phyloP scores from a whole-genome alignment of 2,329 filamentous ascomycete species.

The Mycocentrospora acerina region DNA sequence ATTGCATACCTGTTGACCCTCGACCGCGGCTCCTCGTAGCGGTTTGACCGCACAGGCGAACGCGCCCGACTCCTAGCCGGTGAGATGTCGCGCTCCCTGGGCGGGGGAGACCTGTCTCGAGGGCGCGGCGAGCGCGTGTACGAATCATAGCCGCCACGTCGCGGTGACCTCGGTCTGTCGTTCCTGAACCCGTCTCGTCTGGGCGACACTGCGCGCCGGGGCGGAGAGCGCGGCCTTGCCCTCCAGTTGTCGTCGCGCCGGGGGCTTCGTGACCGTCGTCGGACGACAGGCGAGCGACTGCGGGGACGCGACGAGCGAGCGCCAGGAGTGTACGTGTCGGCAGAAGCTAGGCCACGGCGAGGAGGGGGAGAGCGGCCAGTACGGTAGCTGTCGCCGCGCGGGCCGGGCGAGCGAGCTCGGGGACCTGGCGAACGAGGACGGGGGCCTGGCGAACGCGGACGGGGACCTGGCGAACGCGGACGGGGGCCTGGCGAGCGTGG shows the following conservation, averaged over 20 bases:
- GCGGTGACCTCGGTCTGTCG: slow-evolving; percentile 44
- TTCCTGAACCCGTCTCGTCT: slow-evolving; percentile 41
- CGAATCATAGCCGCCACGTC: slow-evolving; percentile 42
- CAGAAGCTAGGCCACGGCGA: slow-evolving; percentile 38
- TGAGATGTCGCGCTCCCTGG: slow-evolving; percentile 49
- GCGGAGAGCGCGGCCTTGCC: slow-evolving; percentile 52
- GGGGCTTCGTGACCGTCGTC: slow-evolving; percentile 45
- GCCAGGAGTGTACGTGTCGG: slow-evolving; percentile 45
- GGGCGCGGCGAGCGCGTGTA: slow-evolving; percentile 45
- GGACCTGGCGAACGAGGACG: slow-evolving; percentile 30
- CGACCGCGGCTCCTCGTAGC: slow-evolving; percentile 51
- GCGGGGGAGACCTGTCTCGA: slow-evolving; percentile 47
- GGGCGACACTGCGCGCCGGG: slow-evolving; percentile 44
- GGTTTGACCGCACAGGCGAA: slow-evolving; percentile 43
- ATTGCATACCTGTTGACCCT: slow-evolving; percentile 36
- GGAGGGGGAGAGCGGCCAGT: slow-evolving; percentile 38
- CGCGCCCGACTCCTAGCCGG: slow-evolving; percentile 49
- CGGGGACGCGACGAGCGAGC: slow-evolving; percentile 37
- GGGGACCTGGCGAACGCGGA: slow-evolving; percentile 23
- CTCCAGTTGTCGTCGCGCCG: slow-evolving; percentile 47
- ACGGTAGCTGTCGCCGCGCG: slow-evolving; percentile 42
- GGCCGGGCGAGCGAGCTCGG: slow-evolving; percentile 22
- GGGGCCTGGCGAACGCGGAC: slow-evolving; percentile 37
- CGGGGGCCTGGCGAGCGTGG: slow-evolving; percentile 30
- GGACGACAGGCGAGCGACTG: slow-evolving; percentile 43